These are phyloP conservation scores for Cytospora piceae DNA, from an alignment of 2,329 filamentous ascomycete genomes.

Conservation along the genomic window DNA sequence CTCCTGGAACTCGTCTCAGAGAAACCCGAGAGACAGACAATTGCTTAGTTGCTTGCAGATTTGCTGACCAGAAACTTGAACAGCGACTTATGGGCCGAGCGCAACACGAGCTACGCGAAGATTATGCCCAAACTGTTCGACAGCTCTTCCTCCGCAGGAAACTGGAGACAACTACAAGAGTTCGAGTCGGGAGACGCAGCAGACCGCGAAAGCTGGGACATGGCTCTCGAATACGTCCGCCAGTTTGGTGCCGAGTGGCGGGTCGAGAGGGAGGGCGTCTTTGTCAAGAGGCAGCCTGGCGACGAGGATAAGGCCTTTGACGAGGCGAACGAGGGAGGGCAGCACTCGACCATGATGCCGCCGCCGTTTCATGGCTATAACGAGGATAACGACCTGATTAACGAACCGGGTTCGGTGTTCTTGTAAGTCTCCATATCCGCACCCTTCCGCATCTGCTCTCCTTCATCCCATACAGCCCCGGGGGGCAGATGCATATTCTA, in stretches of 20 bases:
- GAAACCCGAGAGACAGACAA: background rate
- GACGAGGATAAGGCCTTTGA: constrained; percentile 20
- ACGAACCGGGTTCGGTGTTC: constrained; percentile 10
- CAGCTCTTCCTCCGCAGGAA: constrained; percentile 31
- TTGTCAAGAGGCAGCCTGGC: constrained; percentile 41
- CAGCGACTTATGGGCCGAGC: constrained; percentile 20
- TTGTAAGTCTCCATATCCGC: constrained; percentile 11
- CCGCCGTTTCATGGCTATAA: constrained; percentile 1
- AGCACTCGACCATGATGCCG: background rate
- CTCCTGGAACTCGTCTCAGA: background rate
- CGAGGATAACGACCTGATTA: background rate
- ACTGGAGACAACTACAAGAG: constrained; percentile 49
- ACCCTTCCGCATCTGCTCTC: background rate
- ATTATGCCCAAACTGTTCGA: constrained; percentile 48
- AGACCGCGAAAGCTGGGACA: constrained; percentile 51
- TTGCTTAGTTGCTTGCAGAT: background rate
- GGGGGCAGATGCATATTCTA: too few relatives aligned
- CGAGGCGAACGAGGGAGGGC: background rate
- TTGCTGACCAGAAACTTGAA: background rate
- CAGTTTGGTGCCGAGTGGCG: constrained; percentile 44
- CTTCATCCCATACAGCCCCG: constrained; percentile 1
- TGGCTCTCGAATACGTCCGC: constrained; percentile 47
- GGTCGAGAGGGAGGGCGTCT: constrained; percentile 49
- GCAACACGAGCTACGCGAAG: constrained; percentile 37
- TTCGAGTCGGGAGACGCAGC: constrained; percentile 56